These are phyloP conservation scores for Scalesia atractyloides DNA, from an alignment of 129 eudicot genomes.

Conservation along the genomic window DNA sequence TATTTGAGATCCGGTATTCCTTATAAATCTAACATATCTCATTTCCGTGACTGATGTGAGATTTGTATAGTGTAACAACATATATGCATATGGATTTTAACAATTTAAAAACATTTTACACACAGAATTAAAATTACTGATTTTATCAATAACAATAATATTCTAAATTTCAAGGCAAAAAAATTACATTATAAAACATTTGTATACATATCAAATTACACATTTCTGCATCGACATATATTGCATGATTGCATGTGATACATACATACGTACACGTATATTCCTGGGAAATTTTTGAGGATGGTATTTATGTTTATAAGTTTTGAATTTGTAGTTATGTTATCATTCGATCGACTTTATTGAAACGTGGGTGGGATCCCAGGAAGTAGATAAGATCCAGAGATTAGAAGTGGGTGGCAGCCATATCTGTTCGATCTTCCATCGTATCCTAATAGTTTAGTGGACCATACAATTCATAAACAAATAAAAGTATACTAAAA, in stretches of 20 bases:
- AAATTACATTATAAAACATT: too few relatives aligned
- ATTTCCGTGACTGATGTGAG: too few relatives aligned
- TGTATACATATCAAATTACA: not conserved
- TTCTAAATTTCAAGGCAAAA: too few relatives aligned
- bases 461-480: not conserved
- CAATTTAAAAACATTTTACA: too few relatives aligned
- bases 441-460: slow-evolving; percentile 5
- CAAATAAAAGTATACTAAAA: too few relatives aligned
- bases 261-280: not conserved
- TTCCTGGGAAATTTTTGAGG: not conserved
- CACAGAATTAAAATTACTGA: too few relatives aligned
- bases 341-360: slow-evolving; percentile 31
- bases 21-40: too few relatives aligned
- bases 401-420: slow-evolving; percentile 38
- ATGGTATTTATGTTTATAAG: not conserved
- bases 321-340: not conserved
- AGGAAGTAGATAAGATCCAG: slow-evolving; percentile 44
- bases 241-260: not conserved
- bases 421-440: slow-evolving; percentile 31
- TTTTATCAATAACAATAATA: too few relatives aligned
- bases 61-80: too few relatives aligned
- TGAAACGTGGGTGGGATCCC: slow-evolving; percentile 33
- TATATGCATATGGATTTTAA: too few relatives aligned
- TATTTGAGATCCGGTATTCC: too few relatives aligned
- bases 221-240: not conserved